Evolutionary conservation across 23 red algal genomes (phyloP).

Genomic region (Gracilaria domingensis): DNA sequence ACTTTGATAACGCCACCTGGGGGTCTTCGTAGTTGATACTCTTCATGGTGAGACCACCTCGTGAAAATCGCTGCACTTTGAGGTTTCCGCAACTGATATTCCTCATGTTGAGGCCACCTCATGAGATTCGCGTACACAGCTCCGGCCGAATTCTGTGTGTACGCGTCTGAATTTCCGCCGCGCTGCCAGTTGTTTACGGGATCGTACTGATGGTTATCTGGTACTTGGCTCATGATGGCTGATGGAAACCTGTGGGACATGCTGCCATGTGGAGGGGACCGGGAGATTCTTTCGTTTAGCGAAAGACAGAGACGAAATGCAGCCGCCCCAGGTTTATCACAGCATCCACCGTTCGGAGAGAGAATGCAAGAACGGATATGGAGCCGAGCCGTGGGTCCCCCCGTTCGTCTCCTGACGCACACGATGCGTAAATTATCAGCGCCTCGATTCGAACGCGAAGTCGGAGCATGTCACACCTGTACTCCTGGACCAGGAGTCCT

Average conservation of each 20-base stretch:
- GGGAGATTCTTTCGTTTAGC: not conserved
- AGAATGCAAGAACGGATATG: not conserved
- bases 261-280: not conserved
- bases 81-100: not conserved
- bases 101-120: not conserved
- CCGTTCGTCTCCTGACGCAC: not conserved
- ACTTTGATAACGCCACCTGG: not conserved
- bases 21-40: not conserved
- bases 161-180: not conserved
- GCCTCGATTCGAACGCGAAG: too few species aligned
- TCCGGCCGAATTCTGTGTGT: not conserved
- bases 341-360: not conserved
- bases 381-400: too few species aligned
- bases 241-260: not conserved
- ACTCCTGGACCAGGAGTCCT: too few species aligned
- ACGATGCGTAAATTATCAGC: not conserved
- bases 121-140: not conserved
- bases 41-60: not conserved
- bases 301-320: not conserved
- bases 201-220: conserved; percentile 4
- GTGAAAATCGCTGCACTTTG: not conserved
- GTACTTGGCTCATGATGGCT: conserved; percentile 6
- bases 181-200: not conserved
- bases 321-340: not conserved
- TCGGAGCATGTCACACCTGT: not conserved